Conservation (phyloP, 2,329 filamentous ascomycete species). For the Calonectria henricotiae region DNA sequence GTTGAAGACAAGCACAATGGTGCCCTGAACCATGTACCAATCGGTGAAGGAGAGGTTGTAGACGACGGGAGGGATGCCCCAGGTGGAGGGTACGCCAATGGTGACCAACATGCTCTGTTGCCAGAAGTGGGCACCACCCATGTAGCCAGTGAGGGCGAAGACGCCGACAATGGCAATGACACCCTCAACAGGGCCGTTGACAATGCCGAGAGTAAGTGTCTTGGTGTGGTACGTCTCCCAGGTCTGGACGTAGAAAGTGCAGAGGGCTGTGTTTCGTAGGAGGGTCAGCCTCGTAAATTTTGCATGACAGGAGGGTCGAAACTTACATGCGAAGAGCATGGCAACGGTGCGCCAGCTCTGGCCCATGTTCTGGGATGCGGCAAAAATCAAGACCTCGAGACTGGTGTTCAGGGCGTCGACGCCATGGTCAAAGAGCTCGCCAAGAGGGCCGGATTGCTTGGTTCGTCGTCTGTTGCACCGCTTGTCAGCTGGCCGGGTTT, state of each 20-base stretch:
- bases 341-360: conserved; percentile 92
- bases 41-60: conserved; percentile 91
- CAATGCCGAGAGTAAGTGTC: conserved; percentile 90
- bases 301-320: neutral
- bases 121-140: conserved; percentile 95
- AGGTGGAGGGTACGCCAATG: conserved; percentile 77
- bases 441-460: conserved; percentile 91
- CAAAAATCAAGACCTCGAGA: conserved; percentile 94
- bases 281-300: conserved; percentile 7
- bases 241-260: conserved; percentile 99
- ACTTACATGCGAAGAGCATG: conserved; percentile 85
- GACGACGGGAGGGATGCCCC: conserved; percentile 78
- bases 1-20: conserved; percentile 87
- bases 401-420: conserved; percentile 97
- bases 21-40: conserved; percentile 93
- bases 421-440: conserved; percentile 97
- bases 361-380: conserved; percentile 92
- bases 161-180: conserved; percentile 87
- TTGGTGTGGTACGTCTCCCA: conserved; percentile 99
- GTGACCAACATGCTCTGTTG: conserved; percentile 84
- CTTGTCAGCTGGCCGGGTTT: neutral
- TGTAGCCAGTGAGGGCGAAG: conserved; percentile 86
- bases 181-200: conserved; percentile 96
- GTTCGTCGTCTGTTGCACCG: conserved; percentile 79
- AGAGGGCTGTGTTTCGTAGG: conserved; percentile 71